A percentile compares a stretch with the other conserved stretches of the same genome.
Evolutionary conservation across 2,329 filamentous ascomycete species (phyloP).

Genomic region (Ascomycota sp.): DNA sequence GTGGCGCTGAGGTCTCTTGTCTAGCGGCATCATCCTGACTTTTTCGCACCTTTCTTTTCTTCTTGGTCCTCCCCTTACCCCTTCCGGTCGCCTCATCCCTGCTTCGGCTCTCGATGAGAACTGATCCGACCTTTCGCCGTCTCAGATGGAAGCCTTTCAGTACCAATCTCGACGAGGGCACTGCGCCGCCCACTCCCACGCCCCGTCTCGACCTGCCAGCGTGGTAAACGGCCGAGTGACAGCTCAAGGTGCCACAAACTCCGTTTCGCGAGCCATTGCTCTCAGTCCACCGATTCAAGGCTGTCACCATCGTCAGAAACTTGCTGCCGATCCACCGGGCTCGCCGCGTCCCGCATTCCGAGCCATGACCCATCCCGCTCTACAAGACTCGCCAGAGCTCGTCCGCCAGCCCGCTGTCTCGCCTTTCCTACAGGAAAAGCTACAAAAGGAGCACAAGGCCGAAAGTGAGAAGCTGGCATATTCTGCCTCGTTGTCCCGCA

Average conservation of each 20-base stretch:
- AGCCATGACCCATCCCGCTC: conserved; percentile 20
- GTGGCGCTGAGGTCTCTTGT: too few species aligned
- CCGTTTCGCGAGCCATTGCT: conserved; percentile 18
- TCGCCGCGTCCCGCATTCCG: conserved; percentile 18
- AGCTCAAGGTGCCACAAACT: conserved; percentile 20
- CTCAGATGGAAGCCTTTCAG: conserved; percentile 11
- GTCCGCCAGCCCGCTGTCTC: conserved; percentile 22
- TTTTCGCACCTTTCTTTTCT: neutral
- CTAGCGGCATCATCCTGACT: neutral
- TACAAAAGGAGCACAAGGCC: conserved; percentile 28
- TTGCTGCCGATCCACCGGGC: conserved; percentile 8
- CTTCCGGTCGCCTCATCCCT: neutral
- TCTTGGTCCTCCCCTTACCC: neutral
- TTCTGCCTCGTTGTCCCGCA: conserved; percentile 13
- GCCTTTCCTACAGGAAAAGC: conserved; percentile 31
- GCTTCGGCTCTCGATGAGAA: neutral
- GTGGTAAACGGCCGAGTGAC: conserved; percentile 20
- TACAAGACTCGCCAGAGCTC: conserved; percentile 20
- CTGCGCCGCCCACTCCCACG: conserved; percentile 16
- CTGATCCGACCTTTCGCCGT: neutral
- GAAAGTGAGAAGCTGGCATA: conserved; percentile 22
- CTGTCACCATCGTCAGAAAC: conserved; percentile 16
- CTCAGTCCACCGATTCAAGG: conserved; percentile 15
- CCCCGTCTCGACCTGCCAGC: conserved; percentile 25
- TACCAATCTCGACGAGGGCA: conserved; percentile 8